Percentiles rank a stretch among this genome's conserved stretches.
Conservation (phyloP, 2,329 filamentous ascomycete genomes). For the Leptoxyphium fumago region DNA sequence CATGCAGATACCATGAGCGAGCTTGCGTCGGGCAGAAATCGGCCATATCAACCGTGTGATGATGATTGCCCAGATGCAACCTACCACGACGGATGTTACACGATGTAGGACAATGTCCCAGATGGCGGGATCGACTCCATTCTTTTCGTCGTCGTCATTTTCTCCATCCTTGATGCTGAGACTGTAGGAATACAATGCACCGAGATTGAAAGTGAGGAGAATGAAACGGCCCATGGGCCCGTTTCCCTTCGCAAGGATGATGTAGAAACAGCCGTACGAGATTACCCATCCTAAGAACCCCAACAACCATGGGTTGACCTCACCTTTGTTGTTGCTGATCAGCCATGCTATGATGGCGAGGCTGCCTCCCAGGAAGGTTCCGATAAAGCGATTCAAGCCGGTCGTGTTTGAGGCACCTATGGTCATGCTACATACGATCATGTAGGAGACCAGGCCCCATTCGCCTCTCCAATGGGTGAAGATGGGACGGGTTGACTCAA, state of each 20-base stretch:
- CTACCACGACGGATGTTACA: constrained; percentile 70
- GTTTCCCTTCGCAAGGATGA: constrained; percentile 71
- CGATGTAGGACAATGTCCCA: constrained; percentile 78
- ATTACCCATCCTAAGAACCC: constrained; percentile 64
- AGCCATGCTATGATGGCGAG: constrained; percentile 69
- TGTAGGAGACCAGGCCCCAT: constrained; percentile 92
- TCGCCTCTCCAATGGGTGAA: constrained; percentile 87
- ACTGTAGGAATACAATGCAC: constrained; percentile 85
- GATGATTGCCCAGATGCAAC: constrained; percentile 83
- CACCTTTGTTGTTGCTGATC: constrained; percentile 29
- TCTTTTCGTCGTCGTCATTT: constrained; percentile 65
- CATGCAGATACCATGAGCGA: constrained; percentile 79
- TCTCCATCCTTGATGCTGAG: constrained; percentile 65
- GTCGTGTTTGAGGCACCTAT: constrained; percentile 93
- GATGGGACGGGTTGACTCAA: constrained; percentile 59
- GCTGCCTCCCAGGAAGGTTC: constrained; percentile 66
- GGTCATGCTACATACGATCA: constrained; percentile 97
- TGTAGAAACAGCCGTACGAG: constrained; percentile 71
- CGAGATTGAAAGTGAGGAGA: constrained; percentile 89
- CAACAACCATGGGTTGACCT: constrained; percentile 60
- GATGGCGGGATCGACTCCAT: constrained; percentile 69
- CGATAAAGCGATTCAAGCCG: constrained; percentile 69
- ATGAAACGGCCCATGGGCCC: constrained; percentile 88
- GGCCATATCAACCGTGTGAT: constrained; percentile 86
- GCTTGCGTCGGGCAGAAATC: constrained; percentile 73